Evolutionary conservation across 2,329 filamentous ascomycete genomes (phyloP).

Genomic region (Hortaea werneckii): DNA sequence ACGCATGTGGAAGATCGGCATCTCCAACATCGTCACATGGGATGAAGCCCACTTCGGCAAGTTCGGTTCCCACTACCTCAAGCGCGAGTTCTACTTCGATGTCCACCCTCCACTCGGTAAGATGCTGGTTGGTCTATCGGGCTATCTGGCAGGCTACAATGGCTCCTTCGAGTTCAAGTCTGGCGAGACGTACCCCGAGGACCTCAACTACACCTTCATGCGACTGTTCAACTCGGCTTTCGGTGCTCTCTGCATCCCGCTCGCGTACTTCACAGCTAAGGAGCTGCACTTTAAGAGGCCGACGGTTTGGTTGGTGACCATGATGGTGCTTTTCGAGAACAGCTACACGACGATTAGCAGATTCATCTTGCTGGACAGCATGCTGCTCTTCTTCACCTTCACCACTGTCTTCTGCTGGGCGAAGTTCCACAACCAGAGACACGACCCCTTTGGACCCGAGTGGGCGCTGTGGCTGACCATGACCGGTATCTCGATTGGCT

Average conservation of each 20-base stretch:
- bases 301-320: constrained; percentile 85
- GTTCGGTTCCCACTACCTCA: constrained; percentile 97
- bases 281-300: constrained; percentile 79
- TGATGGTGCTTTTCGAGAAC: constrained; percentile 98
- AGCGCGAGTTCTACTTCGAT: constrained; percentile 99
- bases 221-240: constrained; percentile 94
- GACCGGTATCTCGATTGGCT: constrained; percentile 91
- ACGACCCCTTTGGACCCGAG: constrained; percentile 75
- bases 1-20: constrained; percentile 56
- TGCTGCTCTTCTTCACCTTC: constrained; percentile 98
- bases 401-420: constrained; percentile 95
- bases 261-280: constrained; percentile 90
- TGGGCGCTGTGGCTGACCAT: constrained; percentile 94
- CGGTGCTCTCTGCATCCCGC: constrained; percentile 79
- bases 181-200: constrained; percentile 84
- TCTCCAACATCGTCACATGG: constrained; percentile 65
- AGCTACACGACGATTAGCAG: constrained; percentile 98
- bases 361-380: constrained; percentile 96
- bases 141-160: constrained; percentile 95
- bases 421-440: constrained; percentile 83
- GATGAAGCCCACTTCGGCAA: constrained; percentile 82
- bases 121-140: constrained; percentile 94
- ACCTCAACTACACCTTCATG: constrained; percentile 98
- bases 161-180: constrained; percentile 99
- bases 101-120: constrained; percentile 93